Base-by-base conservation (phyloP, 768 basidiomycete genomes). In the Thelephora aurantiotincta region DNA sequence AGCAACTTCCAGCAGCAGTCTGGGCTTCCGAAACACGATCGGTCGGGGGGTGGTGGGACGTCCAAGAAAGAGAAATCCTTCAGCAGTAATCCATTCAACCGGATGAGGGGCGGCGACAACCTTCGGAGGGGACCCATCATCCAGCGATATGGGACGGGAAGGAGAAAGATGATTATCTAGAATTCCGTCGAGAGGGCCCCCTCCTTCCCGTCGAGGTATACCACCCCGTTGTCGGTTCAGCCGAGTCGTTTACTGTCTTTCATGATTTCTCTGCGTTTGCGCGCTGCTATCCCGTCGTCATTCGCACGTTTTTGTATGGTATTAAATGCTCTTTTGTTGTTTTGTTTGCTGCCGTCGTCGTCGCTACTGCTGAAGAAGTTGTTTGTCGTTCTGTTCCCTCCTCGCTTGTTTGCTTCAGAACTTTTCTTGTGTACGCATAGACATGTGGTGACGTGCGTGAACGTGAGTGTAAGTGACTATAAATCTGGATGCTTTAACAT, bases 1-100 rank as follows among this genome's bases (percentile, higher is more conserved):
- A 60, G 57, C 12, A 60, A 57, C 47, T 65, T 51, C 55, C 72
- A 72, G 51, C 67, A 71, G 35, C 72, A 73, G 55, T 63, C 62
- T 16, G 59, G 60, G 7, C 63, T 63, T 35, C 52, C 53, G 11
- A 64, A 62, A 35, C 60, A 61, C 13, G 63, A 65, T 33, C 57
- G 61, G 26, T 54, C 59, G 43, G 48, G 35, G 7, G 52, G 35
- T 44, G 49, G 48, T n/a, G n/a, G 52, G 52, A 48, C 56, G 44
- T 46, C 47, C 12, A 57, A 54, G 12, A 16, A 22, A 6, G 50
- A 46, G 35, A 54, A 45, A 35, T 12, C 18, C 12, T 47, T 47
- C 11, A 19, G 18, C 12, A 45, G 23, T 43, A 70, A 65, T 47
- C 69, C 69, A 0, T 72, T 57, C 51, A 48, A 47, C 49, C 57